phyloP scores from a whole-genome alignment of 108 stramenopile species.

The Chaetoceros tenuissimus region DNA sequence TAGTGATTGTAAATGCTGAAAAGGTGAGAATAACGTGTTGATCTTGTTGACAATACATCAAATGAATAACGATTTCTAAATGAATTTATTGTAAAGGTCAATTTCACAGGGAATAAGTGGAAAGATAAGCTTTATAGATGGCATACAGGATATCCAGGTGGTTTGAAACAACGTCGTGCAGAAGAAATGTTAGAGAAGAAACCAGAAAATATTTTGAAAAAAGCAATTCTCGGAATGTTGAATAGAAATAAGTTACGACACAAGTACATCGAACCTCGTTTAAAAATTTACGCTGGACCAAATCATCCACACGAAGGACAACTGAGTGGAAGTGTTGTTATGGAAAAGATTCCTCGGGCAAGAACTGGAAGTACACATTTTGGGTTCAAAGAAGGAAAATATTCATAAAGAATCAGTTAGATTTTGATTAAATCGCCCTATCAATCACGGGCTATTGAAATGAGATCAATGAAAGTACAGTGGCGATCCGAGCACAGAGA shows the following conservation, averaged over 20 bases:
- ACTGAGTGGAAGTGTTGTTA: constrained; percentile 33
- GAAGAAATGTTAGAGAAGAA: constrained; percentile 74
- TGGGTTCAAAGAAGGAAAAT: constrained; percentile 25
- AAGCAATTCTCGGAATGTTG: constrained; percentile 85
- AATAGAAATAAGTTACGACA: constrained; percentile 67
- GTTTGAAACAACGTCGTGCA: constrained; percentile 79
- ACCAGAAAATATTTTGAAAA: constrained; percentile 70
- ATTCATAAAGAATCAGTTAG: constrained; percentile 8
- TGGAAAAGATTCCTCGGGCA: constrained; percentile 36
- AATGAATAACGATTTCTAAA: not conserved
- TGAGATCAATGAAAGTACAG: too few relatives aligned
- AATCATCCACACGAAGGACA: constrained; percentile 77
- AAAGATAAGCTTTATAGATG: constrained; percentile 86
- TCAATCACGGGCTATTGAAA: constrained; percentile 2
- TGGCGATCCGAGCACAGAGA: too few relatives aligned
- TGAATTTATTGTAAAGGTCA: constrained; percentile 31
- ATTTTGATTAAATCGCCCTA: constrained; percentile 1
- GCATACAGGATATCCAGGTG: constrained; percentile 95
- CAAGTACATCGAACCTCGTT: constrained; percentile 63
- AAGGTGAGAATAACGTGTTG: constrained; percentile 36
- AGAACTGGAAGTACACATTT: constrained; percentile 53
- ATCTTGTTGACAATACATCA: not conserved
- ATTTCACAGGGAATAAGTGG: constrained; percentile 90
- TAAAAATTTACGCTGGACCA: constrained; percentile 76
- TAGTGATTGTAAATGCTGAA: constrained; percentile 89